Evolutionary conservation across 1,284 basidiomycete species (phyloP).

Genomic region (Ustilago sp.): DNA sequence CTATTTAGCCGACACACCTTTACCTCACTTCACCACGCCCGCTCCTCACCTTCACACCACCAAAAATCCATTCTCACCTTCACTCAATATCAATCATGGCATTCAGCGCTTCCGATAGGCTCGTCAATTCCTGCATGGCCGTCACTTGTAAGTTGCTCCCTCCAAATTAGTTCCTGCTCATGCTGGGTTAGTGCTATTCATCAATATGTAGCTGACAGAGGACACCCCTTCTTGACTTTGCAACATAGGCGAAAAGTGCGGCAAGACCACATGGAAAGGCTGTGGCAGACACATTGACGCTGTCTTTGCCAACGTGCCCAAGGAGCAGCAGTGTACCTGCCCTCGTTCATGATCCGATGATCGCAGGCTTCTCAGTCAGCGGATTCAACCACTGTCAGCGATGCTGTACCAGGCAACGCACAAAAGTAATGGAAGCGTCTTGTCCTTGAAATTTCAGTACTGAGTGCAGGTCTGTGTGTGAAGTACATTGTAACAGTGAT

Average conservation of each 20-base stretch:
- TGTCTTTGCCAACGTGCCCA: slow-evolving; percentile 44
- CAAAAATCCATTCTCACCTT: background rate
- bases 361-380: no score
- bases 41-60: slow-evolving; percentile 1
- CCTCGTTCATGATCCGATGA: slow-evolving; percentile 28
- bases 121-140: slow-evolving; percentile 50
- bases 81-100: slow-evolving; percentile 25
- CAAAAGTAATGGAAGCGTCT: background rate
- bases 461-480: background rate
- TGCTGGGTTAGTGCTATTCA: background rate
- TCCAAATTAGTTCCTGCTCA: background rate
- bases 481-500: slow-evolving; percentile 1
- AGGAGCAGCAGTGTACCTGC: slow-evolving; percentile 49
- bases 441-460: slow-evolving; percentile 1
- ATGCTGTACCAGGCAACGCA: background rate
- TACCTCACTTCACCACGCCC: background rate
- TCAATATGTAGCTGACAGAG: slow-evolving; percentile 1
- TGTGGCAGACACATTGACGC: slow-evolving; percentile 53
- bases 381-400: background rate
- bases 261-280: slow-evolving; percentile 58
- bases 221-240: background rate
- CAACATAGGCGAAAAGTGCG: slow-evolving; percentile 54
- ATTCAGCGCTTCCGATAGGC: slow-evolving; percentile 15
- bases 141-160: slow-evolving; percentile 40
- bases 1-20: background rate